Percentiles rank a stretch among this genome's conserved stretches.
phyloP scores from a whole-genome alignment of 1,284 basidiomycete species.

The Mycosarcoma maydis region DNA sequence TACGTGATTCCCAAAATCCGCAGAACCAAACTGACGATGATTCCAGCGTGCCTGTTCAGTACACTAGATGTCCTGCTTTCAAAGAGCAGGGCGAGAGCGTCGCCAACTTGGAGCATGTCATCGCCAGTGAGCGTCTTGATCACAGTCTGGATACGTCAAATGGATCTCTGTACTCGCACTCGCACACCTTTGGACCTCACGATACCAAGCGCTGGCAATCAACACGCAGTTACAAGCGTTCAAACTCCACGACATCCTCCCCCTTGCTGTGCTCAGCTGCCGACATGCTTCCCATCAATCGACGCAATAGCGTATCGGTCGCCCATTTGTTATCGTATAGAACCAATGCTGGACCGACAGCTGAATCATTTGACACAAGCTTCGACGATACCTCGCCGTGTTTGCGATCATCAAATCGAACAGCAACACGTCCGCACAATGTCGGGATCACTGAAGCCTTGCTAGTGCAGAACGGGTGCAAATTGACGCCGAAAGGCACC shows the following conservation, averaged over 20 bases:
- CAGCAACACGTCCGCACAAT: no score
- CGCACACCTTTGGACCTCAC: not conserved
- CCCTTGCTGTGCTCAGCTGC: conserved; percentile 11
- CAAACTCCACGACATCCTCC: conserved; percentile 24
- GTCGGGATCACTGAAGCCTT: no score
- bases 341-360: not conserved
- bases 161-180: no score
- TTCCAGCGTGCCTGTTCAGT: not conserved
- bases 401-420: no score
- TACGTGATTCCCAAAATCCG: not conserved
- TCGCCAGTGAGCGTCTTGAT: no score
- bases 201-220: not conserved
- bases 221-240: conserved; percentile 12
- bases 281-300: not conserved
- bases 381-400: no score
- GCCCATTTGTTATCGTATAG: conserved; percentile 6
- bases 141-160: no score
- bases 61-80: no score
- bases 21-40: not conserved
- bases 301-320: conserved; percentile 14
- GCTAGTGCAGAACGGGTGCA: not conserved
- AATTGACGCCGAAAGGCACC: not conserved
- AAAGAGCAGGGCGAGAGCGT: no score
- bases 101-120: no score
- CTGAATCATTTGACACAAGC: not conserved